These are phyloP conservation scores for Westerdykella aurantiaca DNA, from an alignment of 2,329 filamentous ascomycete species.

Conservation along the genomic window DNA sequence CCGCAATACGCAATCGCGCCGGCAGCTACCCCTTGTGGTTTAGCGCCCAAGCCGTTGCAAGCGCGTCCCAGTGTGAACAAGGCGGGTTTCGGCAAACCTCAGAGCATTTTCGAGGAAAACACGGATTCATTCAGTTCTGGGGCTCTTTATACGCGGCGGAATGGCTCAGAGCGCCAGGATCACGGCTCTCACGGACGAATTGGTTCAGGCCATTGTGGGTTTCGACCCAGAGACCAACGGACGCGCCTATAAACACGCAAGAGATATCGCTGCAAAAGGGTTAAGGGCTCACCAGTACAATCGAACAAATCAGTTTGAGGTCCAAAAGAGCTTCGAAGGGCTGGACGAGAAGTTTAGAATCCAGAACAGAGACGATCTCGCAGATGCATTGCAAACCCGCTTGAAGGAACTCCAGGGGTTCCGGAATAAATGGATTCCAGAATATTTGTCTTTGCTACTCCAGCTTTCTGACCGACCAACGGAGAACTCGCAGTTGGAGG, in stretches of 20 bases:
- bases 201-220: slow-evolving; percentile 61
- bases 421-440: slow-evolving; percentile 65
- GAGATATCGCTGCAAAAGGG: slow-evolving; percentile 36
- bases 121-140: too few species aligned
- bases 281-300: slow-evolving; percentile 40
- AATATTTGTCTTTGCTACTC: slow-evolving; percentile 71
- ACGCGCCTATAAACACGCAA: slow-evolving; percentile 34
- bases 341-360: slow-evolving; percentile 84
- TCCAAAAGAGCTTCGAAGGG: slow-evolving; percentile 37
- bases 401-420: slow-evolving; percentile 53
- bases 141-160: slow-evolving; percentile 1
- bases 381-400: slow-evolving; percentile 59
- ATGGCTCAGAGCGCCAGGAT: slow-evolving; percentile 70
- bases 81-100: too few species aligned
- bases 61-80: too few species aligned
- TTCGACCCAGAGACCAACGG: slow-evolving; percentile 34
- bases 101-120: too few species aligned
- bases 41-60: too few species aligned
- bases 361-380: slow-evolving; percentile 70
- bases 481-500: slow-evolving; percentile 59
- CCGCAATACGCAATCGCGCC: too few species aligned
- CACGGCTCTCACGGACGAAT: slow-evolving; percentile 60
- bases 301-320: slow-evolving; percentile 47
- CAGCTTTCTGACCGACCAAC: slow-evolving; percentile 76
- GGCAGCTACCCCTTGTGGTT: too few species aligned